phyloP scores from a whole-genome alignment of 2,329 filamentous ascomycete genomes.

The Beauveria pseudobassiana region DNA sequence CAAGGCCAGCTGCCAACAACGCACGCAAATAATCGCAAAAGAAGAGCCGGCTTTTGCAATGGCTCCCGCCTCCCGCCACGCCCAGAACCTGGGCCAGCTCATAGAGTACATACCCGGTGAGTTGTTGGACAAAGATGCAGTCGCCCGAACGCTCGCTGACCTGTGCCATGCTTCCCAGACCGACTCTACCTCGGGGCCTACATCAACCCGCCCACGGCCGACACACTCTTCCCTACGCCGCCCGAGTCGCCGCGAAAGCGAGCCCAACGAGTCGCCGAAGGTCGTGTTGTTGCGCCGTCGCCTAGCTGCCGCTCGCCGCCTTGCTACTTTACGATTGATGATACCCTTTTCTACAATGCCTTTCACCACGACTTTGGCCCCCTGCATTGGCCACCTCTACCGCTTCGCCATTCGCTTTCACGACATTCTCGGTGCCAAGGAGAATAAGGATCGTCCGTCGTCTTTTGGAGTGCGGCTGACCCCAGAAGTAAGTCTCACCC shows the following conservation, averaged over 20 bases:
- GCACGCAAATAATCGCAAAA: neutral
- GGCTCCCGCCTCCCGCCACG: constrained; percentile 42
- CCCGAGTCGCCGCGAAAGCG: constrained; percentile 27
- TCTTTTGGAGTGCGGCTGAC: constrained; percentile 93
- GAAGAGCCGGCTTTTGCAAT: constrained; percentile 30
- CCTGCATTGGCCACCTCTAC: constrained; percentile 92
- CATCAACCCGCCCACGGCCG: constrained; percentile 67
- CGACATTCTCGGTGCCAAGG: constrained; percentile 84
- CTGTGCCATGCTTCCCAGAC: constrained; percentile 47
- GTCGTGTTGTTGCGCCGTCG: constrained; percentile 27
- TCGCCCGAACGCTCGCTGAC: neutral
- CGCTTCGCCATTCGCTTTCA: constrained; percentile 94
- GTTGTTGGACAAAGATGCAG: constrained; percentile 21
- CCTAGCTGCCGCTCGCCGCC: constrained; percentile 44
- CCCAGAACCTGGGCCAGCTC: constrained; percentile 70
- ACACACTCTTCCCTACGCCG: constrained; percentile 78
- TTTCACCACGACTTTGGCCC: constrained; percentile 99
- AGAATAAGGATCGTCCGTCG: constrained; percentile 82
- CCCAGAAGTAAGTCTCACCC: constrained; percentile 61
- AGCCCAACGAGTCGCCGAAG: constrained; percentile 52
- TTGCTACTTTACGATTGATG: constrained; percentile 93
- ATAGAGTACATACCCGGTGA: constrained; percentile 94
- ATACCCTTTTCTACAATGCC: constrained; percentile 88
- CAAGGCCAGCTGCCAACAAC: too few relatives aligned
- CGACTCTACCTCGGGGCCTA: constrained; percentile 94